These are phyloP conservation scores for Sporothrix sp. DNA, from an alignment of 2,329 filamentous ascomycete species.

Conservation along the genomic window DNA sequence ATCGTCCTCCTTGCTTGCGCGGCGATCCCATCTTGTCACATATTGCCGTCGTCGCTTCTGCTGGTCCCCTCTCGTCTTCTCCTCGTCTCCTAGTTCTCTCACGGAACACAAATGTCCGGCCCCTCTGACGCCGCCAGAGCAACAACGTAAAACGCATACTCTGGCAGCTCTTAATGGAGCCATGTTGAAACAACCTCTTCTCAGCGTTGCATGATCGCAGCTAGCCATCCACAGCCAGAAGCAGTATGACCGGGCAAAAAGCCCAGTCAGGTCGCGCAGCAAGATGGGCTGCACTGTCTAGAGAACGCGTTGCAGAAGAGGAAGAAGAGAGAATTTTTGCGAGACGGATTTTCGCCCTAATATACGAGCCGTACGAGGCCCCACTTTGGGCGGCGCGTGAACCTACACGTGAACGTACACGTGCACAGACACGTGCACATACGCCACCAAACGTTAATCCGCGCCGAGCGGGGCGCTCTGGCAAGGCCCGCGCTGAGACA, in stretches of 20 bases:
- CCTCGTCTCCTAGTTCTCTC: neutral
- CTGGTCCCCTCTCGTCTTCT: neutral
- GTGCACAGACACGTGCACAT: neutral
- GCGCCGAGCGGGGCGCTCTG: neutral
- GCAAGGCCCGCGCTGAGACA: no score
- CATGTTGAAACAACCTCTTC: constrained; percentile 33
- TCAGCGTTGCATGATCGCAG: constrained; percentile 51
- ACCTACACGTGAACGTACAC: no score
- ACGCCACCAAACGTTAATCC: neutral
- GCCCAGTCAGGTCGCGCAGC: constrained; percentile 46
- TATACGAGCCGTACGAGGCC: no score
- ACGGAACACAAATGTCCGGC: constrained; percentile 48
- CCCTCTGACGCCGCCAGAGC: constrained; percentile 79
- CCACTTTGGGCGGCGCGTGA: no score
- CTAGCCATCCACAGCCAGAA: constrained; percentile 50
- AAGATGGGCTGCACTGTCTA: constrained; percentile 77
- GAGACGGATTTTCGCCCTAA: constrained; percentile 13
- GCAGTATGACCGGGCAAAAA: constrained; percentile 56
- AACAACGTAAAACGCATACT: constrained; percentile 44
- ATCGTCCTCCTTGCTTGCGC: no score
- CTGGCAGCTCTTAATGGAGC: constrained; percentile 51
- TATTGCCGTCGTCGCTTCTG: neutral
- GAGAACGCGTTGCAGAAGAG: constrained; percentile 53
- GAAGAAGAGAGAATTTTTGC: constrained; percentile 4
- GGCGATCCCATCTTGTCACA: no score